These are phyloP conservation scores for Chaetomidium leptoderma DNA, from an alignment of 495 filamentous ascomycete genomes.

Conservation along the genomic window DNA sequence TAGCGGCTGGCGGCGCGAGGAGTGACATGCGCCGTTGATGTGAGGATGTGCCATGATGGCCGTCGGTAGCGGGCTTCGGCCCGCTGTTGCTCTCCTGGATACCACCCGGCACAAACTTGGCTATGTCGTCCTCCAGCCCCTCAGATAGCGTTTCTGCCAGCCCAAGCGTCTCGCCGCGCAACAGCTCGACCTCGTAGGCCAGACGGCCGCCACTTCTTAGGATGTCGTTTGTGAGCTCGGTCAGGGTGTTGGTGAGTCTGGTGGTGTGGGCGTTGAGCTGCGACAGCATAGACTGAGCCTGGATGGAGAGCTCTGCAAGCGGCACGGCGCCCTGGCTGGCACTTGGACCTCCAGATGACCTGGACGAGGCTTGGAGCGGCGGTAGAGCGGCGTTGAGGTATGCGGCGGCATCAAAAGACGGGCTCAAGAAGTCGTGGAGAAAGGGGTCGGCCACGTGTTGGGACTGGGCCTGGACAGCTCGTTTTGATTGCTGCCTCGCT, in stretches of 20 bases:
- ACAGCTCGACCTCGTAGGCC: conserved; percentile 90
- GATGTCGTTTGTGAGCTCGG: conserved; percentile 90
- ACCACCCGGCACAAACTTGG: conserved; percentile 59
- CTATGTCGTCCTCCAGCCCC: conserved; percentile 61
- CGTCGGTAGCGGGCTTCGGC: conserved; percentile 7
- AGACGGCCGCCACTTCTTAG: conserved; percentile 78
- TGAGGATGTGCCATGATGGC: conserved; percentile 3
- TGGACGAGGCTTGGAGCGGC: conserved; percentile 47
- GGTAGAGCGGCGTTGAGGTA: conserved; percentile 78
- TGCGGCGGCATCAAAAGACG: conserved; percentile 71
- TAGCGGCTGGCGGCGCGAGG: conserved; percentile 11
- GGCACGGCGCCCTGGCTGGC: conserved; percentile 50
- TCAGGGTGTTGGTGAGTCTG: conserved; percentile 75
- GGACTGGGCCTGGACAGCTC: conserved; percentile 42
- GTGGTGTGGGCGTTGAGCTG: conserved; percentile 84
- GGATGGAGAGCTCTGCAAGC: conserved; percentile 70
- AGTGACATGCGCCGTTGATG: conserved; percentile 27
- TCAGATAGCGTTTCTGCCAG: conserved; percentile 74
- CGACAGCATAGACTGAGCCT: conserved; percentile 78
- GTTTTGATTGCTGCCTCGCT: conserved; percentile 27
- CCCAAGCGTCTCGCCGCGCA: conserved; percentile 77
- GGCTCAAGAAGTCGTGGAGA: conserved; percentile 62
- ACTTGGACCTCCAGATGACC: not conserved
- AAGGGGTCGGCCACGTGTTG: conserved; percentile 57
- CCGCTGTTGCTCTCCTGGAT: conserved; percentile 29